phyloP scores from a whole-genome alignment of 2,329 filamentous ascomycete species.

The Zasmidium citrigriseum region DNA sequence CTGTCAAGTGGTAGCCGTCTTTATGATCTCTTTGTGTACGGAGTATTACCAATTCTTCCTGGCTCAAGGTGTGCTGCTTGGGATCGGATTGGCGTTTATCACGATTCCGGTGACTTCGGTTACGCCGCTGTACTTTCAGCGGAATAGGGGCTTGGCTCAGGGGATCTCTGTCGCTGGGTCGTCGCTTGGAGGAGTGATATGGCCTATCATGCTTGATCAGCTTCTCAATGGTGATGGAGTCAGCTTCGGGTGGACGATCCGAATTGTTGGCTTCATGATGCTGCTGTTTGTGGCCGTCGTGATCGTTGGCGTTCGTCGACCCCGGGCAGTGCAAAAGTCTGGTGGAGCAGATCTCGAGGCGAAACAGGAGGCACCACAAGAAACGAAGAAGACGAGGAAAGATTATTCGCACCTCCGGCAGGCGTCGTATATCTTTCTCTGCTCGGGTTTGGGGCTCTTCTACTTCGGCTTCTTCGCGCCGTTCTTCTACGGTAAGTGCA shows the following conservation, averaged over 20 bases:
- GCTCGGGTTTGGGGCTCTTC: constrained; percentile 22
- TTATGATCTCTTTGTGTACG: constrained; percentile 49
- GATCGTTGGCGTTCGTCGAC: not conserved
- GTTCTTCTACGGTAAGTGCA: too few species aligned
- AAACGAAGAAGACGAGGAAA: constrained; percentile 13
- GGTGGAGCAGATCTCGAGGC: not conserved
- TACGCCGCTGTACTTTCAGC: constrained; percentile 48
- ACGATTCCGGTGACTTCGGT: constrained; percentile 48
- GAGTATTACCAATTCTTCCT: constrained; percentile 56
- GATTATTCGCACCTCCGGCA: constrained; percentile 22
- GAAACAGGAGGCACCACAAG: constrained; percentile 4
- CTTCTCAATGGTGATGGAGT: constrained; percentile 34
- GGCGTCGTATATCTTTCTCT: constrained; percentile 27
- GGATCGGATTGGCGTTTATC: constrained; percentile 43
- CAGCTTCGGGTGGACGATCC: constrained; percentile 56
- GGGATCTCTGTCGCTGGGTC: constrained; percentile 51
- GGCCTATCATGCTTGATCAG: constrained; percentile 21
- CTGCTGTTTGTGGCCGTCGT: constrained; percentile 24
- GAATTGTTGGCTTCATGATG: constrained; percentile 54
- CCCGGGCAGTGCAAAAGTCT: not conserved
- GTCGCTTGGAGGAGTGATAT: constrained; percentile 54
- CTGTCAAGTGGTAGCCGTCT: constrained; percentile 46
- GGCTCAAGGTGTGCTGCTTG: constrained; percentile 49
- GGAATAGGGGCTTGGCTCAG: constrained; percentile 47
- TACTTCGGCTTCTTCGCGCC: constrained; percentile 38